phyloP scores from a whole-genome alignment of 352 stramenopile genomes.

The Peronospora destructor region DNA sequence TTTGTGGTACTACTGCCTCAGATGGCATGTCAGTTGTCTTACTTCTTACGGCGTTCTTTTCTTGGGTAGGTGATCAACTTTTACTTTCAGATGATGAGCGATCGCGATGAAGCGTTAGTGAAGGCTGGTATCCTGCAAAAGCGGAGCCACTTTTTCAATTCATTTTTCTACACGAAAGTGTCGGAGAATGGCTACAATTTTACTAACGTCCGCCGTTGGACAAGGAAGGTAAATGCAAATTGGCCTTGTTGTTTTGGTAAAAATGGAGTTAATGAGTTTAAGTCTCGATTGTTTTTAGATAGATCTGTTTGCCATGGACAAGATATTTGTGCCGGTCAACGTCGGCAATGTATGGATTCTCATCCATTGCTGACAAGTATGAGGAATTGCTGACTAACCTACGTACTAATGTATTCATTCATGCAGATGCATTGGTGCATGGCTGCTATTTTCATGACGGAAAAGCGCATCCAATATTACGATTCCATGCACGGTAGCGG shows the following conservation, averaged over 20 bases:
- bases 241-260: not conserved
- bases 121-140: constrained; percentile 39
- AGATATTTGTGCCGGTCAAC: constrained; percentile 83
- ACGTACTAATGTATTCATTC: constrained; percentile 1
- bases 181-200: constrained; percentile 81
- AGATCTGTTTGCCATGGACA: constrained; percentile 87
- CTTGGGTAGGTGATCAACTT: constrained; percentile 72
- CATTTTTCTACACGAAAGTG: constrained; percentile 82
- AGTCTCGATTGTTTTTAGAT: constrained; percentile 34
- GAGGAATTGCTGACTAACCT: not conserved
- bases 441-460: constrained; percentile 79
- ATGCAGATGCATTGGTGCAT: constrained; percentile 81
- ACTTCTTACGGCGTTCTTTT: constrained; percentile 1
- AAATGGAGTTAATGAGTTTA: not conserved
- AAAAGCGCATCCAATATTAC: constrained; percentile 87
- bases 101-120: constrained; percentile 59
- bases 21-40: not conserved
- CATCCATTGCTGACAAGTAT: not conserved
- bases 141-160: constrained; percentile 82
- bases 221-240: constrained; percentile 47
- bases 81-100: constrained; percentile 74
- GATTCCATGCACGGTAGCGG: constrained; percentile 79
- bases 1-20: not conserved
- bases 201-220: constrained; percentile 78
- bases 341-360: constrained; percentile 63